These are phyloP conservation scores for Thalassiosira mediterranea DNA, from an alignment of 352 stramenopile genomes.

Conservation along the genomic window DNA sequence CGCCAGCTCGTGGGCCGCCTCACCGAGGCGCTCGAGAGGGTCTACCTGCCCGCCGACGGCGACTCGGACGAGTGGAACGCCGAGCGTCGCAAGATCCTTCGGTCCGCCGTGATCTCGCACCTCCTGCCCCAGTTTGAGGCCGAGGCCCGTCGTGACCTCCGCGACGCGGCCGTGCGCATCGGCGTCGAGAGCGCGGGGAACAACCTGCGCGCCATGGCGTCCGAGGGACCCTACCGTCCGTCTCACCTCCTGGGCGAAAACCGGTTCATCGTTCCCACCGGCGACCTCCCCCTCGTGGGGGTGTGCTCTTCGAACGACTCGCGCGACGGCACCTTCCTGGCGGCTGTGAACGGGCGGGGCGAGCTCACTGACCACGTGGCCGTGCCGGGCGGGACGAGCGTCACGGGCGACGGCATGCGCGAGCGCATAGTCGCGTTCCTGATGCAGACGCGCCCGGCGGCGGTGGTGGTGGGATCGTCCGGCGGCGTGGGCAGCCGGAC, in stretches of 20 bases:
- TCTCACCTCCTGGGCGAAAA: conserved; percentile 73
- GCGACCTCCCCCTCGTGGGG: conserved; percentile 78
- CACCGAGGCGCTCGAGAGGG: conserved; percentile 66
- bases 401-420: conserved; percentile 69
- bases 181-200: conserved; percentile 67
- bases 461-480: conserved; percentile 77
- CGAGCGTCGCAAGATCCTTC: conserved; percentile 76
- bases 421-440: conserved; percentile 79
- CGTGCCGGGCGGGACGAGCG: conserved; percentile 68
- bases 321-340: conserved; percentile 79
- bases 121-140: conserved; percentile 82
- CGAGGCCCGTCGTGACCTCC: conserved; percentile 77
- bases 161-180: conserved; percentile 64
- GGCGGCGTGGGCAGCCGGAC: conserved; percentile 67
- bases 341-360: conserved; percentile 67
- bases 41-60: conserved; percentile 71
- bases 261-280: conserved; percentile 80
- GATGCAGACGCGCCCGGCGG: conserved; percentile 72
- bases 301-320: conserved; percentile 69
- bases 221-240: conserved; percentile 82
- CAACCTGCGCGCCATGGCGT: conserved; percentile 77
- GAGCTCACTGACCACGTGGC: conserved; percentile 78
- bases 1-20: conserved; percentile 52
- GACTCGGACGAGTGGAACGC: conserved; percentile 80
- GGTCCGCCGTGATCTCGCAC: conserved; percentile 71